Conservation (phyloP, 2,329 filamentous ascomycete genomes). For the Penicillium frequentans region DNA sequence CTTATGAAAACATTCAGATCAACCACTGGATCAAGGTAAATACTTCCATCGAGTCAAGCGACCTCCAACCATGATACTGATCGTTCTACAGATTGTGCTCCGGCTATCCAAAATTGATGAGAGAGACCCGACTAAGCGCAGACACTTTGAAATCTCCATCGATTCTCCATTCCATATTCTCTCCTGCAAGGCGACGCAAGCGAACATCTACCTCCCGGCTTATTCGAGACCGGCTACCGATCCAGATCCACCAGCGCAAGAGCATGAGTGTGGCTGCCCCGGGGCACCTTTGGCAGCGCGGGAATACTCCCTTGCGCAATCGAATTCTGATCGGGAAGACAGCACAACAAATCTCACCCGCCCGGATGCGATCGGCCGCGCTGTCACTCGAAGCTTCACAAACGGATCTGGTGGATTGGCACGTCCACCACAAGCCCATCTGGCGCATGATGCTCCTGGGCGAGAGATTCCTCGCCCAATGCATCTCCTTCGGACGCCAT, state of each 20-base stretch:
- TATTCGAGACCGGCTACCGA: conserved; percentile 63
- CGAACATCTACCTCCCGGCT: conserved; percentile 80
- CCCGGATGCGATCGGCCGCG: conserved; percentile 19
- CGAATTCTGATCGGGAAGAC: conserved; percentile 31
- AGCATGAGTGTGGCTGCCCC: conserved; percentile 66
- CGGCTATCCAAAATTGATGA: conserved; percentile 82
- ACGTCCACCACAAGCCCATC: conserved; percentile 52
- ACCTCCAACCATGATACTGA: conserved; percentile 11
- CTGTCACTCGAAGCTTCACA: conserved; percentile 39
- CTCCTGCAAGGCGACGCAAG: conserved; percentile 88
- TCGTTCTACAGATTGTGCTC: conserved; percentile 73
- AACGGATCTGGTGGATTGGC: conserved; percentile 42
- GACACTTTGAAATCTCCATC: conserved; percentile 94
- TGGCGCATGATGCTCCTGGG: conserved; percentile 46
- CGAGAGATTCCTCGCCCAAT: conserved; percentile 65
- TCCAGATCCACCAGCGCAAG: conserved; percentile 54
- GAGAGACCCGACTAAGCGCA: conserved; percentile 72
- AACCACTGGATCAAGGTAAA: conserved; percentile 94
- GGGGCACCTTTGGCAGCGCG: conserved; percentile 55
- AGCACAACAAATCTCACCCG: conserved; percentile 20
- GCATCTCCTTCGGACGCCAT: conserved; percentile 78
- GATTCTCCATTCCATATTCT: conserved; percentile 93
- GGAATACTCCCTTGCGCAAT: conserved; percentile 19
- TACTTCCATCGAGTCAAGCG: background rate
- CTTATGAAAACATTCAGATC: conserved; percentile 90